Evolutionary conservation across 1,139 yeast genomes (phyloP).

Genomic region (Meyerozyma carpophila): DNA sequence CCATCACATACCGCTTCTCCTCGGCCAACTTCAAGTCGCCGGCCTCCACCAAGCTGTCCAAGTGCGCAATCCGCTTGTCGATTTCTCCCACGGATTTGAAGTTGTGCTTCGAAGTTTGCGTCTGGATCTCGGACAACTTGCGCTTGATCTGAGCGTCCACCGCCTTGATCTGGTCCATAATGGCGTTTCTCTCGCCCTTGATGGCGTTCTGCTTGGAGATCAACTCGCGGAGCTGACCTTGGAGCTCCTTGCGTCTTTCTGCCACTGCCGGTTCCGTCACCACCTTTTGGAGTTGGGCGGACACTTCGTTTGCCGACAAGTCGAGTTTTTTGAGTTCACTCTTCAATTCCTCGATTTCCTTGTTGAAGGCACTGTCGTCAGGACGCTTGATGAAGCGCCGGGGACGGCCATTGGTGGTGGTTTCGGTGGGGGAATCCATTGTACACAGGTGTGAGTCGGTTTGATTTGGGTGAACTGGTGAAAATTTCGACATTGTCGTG

Average conservation of each 20-base stretch:
- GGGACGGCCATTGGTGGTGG: slow-evolving; percentile 14
- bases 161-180: slow-evolving; percentile 68
- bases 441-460: slow-evolving; percentile 1
- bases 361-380: slow-evolving; percentile 60
- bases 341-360: slow-evolving; percentile 54
- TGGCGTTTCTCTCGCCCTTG: slow-evolving; percentile 62
- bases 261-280: slow-evolving; percentile 37
- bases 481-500: slow-evolving; percentile 9
- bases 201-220: slow-evolving; percentile 62
- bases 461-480: slow-evolving; percentile 6
- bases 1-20: slow-evolving; percentile 82
- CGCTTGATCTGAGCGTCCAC: slow-evolving; percentile 71
- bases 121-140: slow-evolving; percentile 70
- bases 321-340: slow-evolving; percentile 71
- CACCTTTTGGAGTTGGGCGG: slow-evolving; percentile 38
- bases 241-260: slow-evolving; percentile 62
- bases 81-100: slow-evolving; percentile 77
- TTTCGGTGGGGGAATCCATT: slow-evolving; percentile 16
- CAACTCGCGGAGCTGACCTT: slow-evolving; percentile 58
- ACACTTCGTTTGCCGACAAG: slow-evolving; percentile 35
- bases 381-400: slow-evolving; percentile 69
- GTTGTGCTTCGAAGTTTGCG: slow-evolving; percentile 61
- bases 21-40: slow-evolving; percentile 87
- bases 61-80: slow-evolving; percentile 61
- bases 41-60: slow-evolving; percentile 71